Conservation (phyloP, 2,329 filamentous ascomycete genomes). For the Knufia fluminis region DNA sequence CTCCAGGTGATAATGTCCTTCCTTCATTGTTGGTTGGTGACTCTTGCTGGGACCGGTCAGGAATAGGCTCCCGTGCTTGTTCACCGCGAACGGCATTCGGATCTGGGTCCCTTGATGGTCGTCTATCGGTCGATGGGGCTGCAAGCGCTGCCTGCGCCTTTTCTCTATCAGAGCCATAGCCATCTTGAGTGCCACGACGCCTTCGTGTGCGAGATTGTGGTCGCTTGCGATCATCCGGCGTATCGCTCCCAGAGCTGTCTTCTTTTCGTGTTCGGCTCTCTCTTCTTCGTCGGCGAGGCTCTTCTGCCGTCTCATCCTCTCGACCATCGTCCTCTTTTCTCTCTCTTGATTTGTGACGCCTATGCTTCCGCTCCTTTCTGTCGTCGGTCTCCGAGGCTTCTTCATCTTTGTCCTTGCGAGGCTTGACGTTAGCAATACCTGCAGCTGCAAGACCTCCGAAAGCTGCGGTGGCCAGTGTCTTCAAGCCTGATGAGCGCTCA, state of each 20-base stretch:
- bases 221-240: constrained; percentile 15
- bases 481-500: constrained; percentile 15
- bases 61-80: constrained; percentile 12
- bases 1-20: constrained; percentile 15
- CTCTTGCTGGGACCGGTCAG: constrained; percentile 2
- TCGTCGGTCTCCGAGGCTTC: constrained; percentile 20
- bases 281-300: constrained; percentile 8
- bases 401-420: constrained; percentile 13
- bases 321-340: constrained; percentile 14
- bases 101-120: constrained; percentile 1
- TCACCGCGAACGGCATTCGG: background rate
- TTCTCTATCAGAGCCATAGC: constrained; percentile 14
- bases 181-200: constrained; percentile 14
- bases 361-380: constrained; percentile 17
- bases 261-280: constrained; percentile 5
- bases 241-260: constrained; percentile 20
- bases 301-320: constrained; percentile 14
- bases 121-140: background rate
- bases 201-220: constrained; percentile 12
- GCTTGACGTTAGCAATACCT: constrained; percentile 14
- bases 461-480: constrained; percentile 18
- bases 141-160: background rate
- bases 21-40: constrained; percentile 4
- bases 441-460: constrained; percentile 16
- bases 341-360: constrained; percentile 12